Conservation (phyloP, 305 asterid genomes). For the Rubia peregrina region DNA sequence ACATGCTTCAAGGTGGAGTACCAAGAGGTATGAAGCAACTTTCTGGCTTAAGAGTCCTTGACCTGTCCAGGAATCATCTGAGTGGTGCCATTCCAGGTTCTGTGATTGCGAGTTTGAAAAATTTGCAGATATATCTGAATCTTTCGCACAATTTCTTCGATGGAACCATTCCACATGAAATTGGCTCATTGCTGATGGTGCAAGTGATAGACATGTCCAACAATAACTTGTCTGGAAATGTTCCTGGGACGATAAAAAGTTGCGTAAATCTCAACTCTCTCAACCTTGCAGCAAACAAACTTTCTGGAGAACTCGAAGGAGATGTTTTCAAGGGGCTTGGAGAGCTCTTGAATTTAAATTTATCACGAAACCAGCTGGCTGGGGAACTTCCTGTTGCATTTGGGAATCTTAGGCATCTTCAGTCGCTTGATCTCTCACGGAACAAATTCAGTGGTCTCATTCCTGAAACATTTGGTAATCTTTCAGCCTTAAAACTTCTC, state of each 20-base stretch:
- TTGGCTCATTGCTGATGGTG: constrained; percentile 61
- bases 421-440: constrained; percentile 50
- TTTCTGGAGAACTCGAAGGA: constrained; percentile 39
- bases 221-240: constrained; percentile 49
- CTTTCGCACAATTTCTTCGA: constrained; percentile 51
- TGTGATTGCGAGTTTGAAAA: constrained; percentile 44
- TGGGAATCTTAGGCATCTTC: constrained; percentile 30
- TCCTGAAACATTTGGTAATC: constrained; percentile 42
- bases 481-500: constrained; percentile 46
- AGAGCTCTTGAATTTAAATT: constrained; percentile 45
- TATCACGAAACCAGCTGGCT: constrained; percentile 50
- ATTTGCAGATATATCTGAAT: constrained; percentile 55
- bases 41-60: constrained; percentile 34
- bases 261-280: constrained; percentile 56
- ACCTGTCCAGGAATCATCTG: constrained; percentile 55
- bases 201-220: constrained; percentile 62
- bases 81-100: constrained; percentile 45
- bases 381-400: constrained; percentile 47
- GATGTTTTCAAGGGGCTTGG: constrained; percentile 34
- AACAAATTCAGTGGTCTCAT: constrained; percentile 57
- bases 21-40: constrained; percentile 42
- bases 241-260: constrained; percentile 40
- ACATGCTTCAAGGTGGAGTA: constrained; percentile 55
- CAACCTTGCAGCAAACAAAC: constrained; percentile 54
- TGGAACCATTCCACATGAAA: constrained; percentile 59